Evolutionary conservation across 306 rosid genomes (phyloP).

Genomic region (Casuarina equisetifolia): DNA sequence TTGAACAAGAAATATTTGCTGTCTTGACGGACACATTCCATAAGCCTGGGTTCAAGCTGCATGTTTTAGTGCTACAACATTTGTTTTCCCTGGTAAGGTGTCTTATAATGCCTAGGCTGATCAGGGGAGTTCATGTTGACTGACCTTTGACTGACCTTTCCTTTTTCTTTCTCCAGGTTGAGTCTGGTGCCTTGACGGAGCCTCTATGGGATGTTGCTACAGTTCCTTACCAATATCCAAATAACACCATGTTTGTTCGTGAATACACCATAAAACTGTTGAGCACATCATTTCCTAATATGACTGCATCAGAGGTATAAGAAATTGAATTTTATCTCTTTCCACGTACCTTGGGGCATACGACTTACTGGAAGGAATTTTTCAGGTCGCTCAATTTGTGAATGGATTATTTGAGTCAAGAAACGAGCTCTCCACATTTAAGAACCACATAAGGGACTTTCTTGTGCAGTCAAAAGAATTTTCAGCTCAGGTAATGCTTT

Average conservation of each 20-base stretch:
- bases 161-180: slow-evolving; percentile 50
- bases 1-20: slow-evolving; percentile 92
- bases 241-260: slow-evolving; percentile 70
- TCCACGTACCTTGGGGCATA: not conserved
- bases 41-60: slow-evolving; percentile 98
- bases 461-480: slow-evolving; percentile 95
- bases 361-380: slow-evolving; percentile 21
- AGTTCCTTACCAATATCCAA: slow-evolving; percentile 59
- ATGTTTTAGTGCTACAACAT: slow-evolving; percentile 96
- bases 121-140: not conserved
- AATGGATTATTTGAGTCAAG: slow-evolving; percentile 81
- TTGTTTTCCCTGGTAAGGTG: slow-evolving; percentile 77
- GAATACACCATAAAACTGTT: slow-evolving; percentile 90
- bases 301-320: slow-evolving; percentile 87
- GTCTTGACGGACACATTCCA: slow-evolving; percentile 95
- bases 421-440: slow-evolving; percentile 71
- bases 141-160: slow-evolving; percentile 2
- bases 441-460: slow-evolving; percentile 85
- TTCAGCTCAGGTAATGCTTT: slow-evolving; percentile 82
- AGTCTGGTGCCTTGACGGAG: slow-evolving; percentile 77
- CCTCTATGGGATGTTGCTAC: slow-evolving; percentile 85
- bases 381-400: slow-evolving; percentile 91
- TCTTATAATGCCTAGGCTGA: slow-evolving; percentile 6
- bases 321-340: not conserved
- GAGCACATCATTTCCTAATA: slow-evolving; percentile 92